Evolutionary conservation across 1,284 basidiomycete genomes (phyloP), one percentile per base, ranked within the genome.

Genomic region (Marasmius tenuissimus): DNA sequence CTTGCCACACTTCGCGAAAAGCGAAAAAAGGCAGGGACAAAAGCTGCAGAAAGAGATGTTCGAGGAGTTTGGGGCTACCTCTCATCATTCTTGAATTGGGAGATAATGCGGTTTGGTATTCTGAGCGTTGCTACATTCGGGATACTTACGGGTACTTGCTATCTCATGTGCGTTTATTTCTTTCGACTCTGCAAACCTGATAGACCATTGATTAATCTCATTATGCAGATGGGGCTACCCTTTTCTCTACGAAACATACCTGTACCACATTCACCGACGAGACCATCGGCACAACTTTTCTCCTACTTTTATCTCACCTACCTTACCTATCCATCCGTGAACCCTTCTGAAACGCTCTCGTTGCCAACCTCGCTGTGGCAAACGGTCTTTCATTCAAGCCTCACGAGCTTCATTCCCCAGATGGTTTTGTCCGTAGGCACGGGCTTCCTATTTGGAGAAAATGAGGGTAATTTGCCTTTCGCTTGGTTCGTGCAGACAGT

Each of bases 251-350:
- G 91, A 98, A 73, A 92, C 97, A 0, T 98, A 96, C 75, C 80
- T 98, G 16, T 98, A 99, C 75, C 97, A 99, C 70, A 77, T 96
- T 3, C 85, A 89, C 63, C 86, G 97, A 39, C 85, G 93, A 27
- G 97, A 99, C 75, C 96, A 98, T 71, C 88, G 96, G 58, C 97
- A 99, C 78, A 99, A 99, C 75, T 99, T 99, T 76, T 95, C 94
- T 14, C 93, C 96, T 98, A 98, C 78, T 99, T 97, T 76, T 95
- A 98, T 73, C 86, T 92, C 49, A 96, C 92, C 40, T 98, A 99
- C 73, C 86, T 98, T 53, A 85, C 83, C 0, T 89, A 89, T 66
- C 85, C 88, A 4, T 62, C 72, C 1, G 66, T 65, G 10, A 57
- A 66, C n/a, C 57, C 63, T 60, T 72, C 65, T 57, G 73, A 73